phyloP scores from a whole-genome alignment of 2,329 filamentous ascomycete species.

The Pestalotiopsis sp. region DNA sequence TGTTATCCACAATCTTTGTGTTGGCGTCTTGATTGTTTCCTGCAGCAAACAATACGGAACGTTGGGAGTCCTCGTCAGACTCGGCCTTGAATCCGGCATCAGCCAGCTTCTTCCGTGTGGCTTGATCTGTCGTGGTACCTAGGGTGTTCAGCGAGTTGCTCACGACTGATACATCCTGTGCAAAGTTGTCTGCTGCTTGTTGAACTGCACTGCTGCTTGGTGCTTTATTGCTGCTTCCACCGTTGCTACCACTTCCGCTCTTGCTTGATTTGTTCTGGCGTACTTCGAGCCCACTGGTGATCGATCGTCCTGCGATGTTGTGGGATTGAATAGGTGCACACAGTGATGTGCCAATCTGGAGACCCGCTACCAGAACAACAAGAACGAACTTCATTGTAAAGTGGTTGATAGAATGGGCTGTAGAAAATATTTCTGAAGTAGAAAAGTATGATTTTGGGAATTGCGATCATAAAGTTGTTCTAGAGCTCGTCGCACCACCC shows the following conservation, averaged over 20 bases:
- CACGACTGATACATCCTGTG: slow-evolving; percentile 14
- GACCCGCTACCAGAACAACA: background rate
- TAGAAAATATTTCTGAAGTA: background rate
- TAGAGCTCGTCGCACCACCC: background rate
- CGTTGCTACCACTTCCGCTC: background rate
- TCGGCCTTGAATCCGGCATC: slow-evolving; percentile 19
- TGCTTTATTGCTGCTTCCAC: background rate
- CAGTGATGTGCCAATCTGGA: slow-evolving; percentile 6
- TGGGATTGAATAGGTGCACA: slow-evolving; percentile 7
- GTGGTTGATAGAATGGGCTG: background rate
- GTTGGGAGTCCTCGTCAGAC: slow-evolving; percentile 19
- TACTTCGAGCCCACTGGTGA: background rate
- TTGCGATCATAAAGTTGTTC: background rate
- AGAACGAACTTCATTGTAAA: slow-evolving; percentile 4
- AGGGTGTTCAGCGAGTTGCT: slow-evolving; percentile 17
- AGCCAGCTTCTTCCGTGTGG: slow-evolving; percentile 10
- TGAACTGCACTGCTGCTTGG: slow-evolving; percentile 8
- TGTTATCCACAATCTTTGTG: slow-evolving; percentile 21
- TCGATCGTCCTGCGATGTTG: background rate
- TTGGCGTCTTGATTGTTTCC: slow-evolving; percentile 18
- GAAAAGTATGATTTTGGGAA: background rate
- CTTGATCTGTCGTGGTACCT: slow-evolving; percentile 11
- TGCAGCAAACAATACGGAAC: slow-evolving; percentile 18
- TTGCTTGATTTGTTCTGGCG: slow-evolving; percentile 1
- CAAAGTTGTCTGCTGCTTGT: slow-evolving; percentile 17